These are phyloP conservation scores for Botrytis fragariae DNA, from an alignment of 2,329 filamentous ascomycete species.

Conservation along the genomic window DNA sequence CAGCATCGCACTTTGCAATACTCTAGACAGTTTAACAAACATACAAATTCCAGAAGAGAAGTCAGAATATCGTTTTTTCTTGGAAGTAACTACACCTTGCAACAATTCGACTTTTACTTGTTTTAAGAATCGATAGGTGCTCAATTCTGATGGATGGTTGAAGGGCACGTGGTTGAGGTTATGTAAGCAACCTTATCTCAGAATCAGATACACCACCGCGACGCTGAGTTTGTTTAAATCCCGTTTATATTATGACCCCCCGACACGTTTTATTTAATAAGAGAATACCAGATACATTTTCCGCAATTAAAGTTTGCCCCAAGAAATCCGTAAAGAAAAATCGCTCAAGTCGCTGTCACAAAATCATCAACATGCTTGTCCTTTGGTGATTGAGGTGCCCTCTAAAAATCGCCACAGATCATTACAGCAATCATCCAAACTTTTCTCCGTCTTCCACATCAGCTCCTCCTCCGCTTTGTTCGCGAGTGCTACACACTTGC, in stretches of 20 bases:
- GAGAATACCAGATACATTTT: neutral
- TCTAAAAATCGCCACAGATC: constrained; percentile 32
- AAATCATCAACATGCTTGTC: neutral
- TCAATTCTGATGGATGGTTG: too few species aligned
- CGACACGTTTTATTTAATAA: neutral
- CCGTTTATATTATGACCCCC: neutral
- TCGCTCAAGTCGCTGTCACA: neutral
- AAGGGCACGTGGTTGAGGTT: neutral
- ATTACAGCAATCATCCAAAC: constrained; percentile 29
- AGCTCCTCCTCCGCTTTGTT: constrained; percentile 43
- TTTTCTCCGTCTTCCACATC: constrained; percentile 42
- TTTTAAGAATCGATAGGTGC: neutral
- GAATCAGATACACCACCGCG: neutral
- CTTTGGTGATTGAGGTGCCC: constrained; percentile 13
- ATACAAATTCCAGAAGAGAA: neutral
- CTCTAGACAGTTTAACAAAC: neutral
- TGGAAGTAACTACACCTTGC: too few species aligned
- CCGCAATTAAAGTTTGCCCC: neutral
- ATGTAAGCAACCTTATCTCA: constrained; percentile 16
- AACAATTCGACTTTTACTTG: neutral
- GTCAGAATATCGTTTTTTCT: too few species aligned
- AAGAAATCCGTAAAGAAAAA: neutral
- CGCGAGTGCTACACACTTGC: constrained; percentile 45
- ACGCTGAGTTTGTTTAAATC: neutral
- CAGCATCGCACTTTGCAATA: neutral